Conservation (phyloP, 495 filamentous ascomycete genomes). For the Barbatosphaeria neglecta region DNA sequence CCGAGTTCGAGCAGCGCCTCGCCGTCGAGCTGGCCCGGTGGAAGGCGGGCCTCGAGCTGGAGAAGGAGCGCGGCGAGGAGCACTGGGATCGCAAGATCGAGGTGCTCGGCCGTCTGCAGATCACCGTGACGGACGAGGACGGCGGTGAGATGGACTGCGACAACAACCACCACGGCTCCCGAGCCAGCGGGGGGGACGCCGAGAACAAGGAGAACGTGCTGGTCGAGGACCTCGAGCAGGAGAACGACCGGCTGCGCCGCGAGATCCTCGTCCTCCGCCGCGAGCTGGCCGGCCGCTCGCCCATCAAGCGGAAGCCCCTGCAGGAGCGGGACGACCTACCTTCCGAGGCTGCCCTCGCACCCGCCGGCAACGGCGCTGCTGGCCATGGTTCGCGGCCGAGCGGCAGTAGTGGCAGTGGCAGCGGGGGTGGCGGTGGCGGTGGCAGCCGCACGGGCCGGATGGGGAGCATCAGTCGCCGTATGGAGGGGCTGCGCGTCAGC, state of each 20-base stretch:
- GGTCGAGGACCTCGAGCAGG: conserved; percentile 46
- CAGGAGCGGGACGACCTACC: conserved; percentile 26
- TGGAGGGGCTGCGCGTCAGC: conserved; percentile 16
- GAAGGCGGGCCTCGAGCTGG: conserved; percentile 59
- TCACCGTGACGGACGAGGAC: conserved; percentile 37
- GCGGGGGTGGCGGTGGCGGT: conserved; percentile 2
- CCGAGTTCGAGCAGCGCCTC: conserved; percentile 71
- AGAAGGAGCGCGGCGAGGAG: conserved; percentile 65
- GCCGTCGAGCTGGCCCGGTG: conserved; percentile 63
- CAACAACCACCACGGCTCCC: conserved; percentile 10
- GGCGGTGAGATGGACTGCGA: conserved; percentile 3
- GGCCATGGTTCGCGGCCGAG: too few relatives aligned
- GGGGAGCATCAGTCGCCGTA: conserved; percentile 12
- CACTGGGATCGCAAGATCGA: conserved; percentile 88
- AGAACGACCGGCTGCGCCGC: conserved; percentile 47
- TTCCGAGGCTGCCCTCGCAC: background rate
- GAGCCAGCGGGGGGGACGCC: conserved; percentile 21
- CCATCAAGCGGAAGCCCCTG: conserved; percentile 31
- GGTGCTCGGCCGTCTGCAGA: conserved; percentile 47
- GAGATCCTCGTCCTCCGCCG: conserved; percentile 39
- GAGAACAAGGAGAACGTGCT: conserved; percentile 40
- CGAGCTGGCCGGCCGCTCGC: conserved; percentile 31
- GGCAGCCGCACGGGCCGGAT: too few relatives aligned
- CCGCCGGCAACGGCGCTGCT: conserved; percentile 6
- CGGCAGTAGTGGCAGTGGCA: background rate